Evolutionary conservation across 1,139 yeast genomes (phyloP).

Genomic region (Saccharomyces pastorianus): DNA sequence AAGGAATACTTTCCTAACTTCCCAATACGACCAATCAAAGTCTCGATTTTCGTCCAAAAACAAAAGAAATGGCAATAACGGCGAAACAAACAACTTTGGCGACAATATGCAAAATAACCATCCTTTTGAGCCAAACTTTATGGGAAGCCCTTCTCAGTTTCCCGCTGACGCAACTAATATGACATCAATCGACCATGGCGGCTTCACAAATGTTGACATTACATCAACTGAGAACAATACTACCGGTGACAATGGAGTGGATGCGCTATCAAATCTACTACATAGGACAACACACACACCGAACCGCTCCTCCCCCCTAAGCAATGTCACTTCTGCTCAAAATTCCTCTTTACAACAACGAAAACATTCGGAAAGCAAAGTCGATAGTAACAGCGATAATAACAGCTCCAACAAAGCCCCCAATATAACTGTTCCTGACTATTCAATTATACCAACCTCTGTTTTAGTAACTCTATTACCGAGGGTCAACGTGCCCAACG

Average conservation of each 20-base stretch:
- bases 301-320: conserved; percentile 19
- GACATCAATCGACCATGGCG: conserved; percentile 20
- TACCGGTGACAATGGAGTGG: neutral
- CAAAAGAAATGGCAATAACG: conserved; percentile 4
- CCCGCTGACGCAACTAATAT: neutral
- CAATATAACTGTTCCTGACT: conserved; percentile 27
- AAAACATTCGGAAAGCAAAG: neutral
- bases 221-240: conserved; percentile 7
- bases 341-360: conserved; percentile 3
- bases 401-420: conserved; percentile 8
- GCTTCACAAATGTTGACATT: conserved; percentile 24
- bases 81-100: conserved; percentile 1
- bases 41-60: conserved; percentile 26
- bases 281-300: conserved; percentile 9
- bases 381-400: neutral
- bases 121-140: conserved; percentile 1
- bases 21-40: conserved; percentile 29
- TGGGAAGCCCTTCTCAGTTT: neutral
- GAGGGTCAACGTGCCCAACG: conserved; percentile 61
- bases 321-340: conserved; percentile 10
- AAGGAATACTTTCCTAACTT: conserved; percentile 26
- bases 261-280: neutral
- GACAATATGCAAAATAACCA: neutral
- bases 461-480: conserved; percentile 38
- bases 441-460: conserved; percentile 27